phyloP scores from a whole-genome alignment of 1,284 basidiomycete genomes.

The Paramarasmius palmivorus region DNA sequence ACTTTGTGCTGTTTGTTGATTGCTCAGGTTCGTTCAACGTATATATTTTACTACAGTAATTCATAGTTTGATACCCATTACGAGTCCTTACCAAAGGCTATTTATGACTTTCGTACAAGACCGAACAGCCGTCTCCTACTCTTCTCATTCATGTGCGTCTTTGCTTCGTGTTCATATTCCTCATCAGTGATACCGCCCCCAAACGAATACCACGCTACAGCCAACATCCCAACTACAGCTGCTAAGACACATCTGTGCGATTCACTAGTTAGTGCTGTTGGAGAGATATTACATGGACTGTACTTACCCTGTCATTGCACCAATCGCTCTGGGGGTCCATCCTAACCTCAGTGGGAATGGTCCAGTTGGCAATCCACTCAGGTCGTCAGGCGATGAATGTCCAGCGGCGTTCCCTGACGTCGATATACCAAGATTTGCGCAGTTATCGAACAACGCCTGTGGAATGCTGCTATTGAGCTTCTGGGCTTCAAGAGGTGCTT shows the following conservation, averaged over 20 bases:
- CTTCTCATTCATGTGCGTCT: conserved; percentile 55
- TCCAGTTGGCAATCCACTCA: conserved; percentile 60
- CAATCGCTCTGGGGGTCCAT: conserved; percentile 79
- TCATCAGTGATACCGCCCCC: conserved; percentile 69
- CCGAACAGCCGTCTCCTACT: conserved; percentile 29
- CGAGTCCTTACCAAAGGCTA: no score
- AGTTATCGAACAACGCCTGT: conserved; percentile 67
- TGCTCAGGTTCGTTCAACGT: no score
- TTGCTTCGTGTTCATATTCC: conserved; percentile 74
- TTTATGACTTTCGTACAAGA: background rate
- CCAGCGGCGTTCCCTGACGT: conserved; percentile 82
- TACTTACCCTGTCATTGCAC: conserved; percentile 77
- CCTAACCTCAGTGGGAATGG: conserved; percentile 72
- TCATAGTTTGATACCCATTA: no score
- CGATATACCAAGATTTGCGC: conserved; percentile 58
- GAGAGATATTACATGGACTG: no score
- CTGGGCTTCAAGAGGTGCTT: conserved; percentile 58
- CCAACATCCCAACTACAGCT: conserved; percentile 77
- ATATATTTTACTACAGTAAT: no score
- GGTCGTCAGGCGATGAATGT: conserved; percentile 58
- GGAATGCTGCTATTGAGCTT: conserved; percentile 47
- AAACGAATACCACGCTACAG: conserved; percentile 81
- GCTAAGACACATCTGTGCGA: conserved; percentile 69
- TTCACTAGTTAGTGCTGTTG: background rate
- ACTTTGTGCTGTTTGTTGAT: no score